These are phyloP conservation scores for Starmera amethionina DNA, from an alignment of 805 yeast species.

Conservation along the genomic window DNA sequence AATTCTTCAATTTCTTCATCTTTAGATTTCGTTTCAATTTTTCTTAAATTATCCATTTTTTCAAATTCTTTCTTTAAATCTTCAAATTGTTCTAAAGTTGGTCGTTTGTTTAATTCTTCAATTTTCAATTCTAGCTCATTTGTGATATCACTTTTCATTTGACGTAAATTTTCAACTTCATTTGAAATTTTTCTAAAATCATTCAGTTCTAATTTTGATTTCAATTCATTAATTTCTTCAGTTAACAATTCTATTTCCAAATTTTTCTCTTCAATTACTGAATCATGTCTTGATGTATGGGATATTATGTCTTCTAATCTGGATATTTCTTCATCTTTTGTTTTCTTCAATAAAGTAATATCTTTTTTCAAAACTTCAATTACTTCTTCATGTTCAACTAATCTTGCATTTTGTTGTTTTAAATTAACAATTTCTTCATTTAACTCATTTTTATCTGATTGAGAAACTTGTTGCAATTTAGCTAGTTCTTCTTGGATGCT, in stretches of 20 bases:
- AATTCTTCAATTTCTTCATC: constrained; percentile 14
- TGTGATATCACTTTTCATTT: constrained; percentile 19
- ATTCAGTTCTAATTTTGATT: constrained; percentile 2
- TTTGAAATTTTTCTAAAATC: constrained; percentile 4
- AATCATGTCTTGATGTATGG: background rate
- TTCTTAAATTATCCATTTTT: constrained; percentile 24
- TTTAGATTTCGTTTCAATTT: constrained; percentile 19
- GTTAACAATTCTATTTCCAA: constrained; percentile 16
- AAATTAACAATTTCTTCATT: background rate
- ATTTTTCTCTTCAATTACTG: constrained; percentile 10
- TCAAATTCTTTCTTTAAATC: constrained; percentile 5
- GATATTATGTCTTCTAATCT: background rate
- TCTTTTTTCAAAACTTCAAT: background rate
- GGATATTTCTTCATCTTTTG: background rate
- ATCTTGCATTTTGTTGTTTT: background rate
- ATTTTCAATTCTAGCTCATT: constrained; percentile 19
- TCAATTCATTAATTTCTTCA: constrained; percentile 12
- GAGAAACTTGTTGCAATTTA: background rate
- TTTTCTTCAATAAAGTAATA: background rate
- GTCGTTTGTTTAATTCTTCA: constrained; percentile 5
- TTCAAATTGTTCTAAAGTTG: background rate
- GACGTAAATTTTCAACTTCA: constrained; percentile 19
- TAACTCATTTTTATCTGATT: background rate
- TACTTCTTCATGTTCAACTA: background rate
- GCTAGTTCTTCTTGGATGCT: background rate